phyloP scores from a whole-genome alignment of 345 rosid species.

The Brassica nigra region DNA sequence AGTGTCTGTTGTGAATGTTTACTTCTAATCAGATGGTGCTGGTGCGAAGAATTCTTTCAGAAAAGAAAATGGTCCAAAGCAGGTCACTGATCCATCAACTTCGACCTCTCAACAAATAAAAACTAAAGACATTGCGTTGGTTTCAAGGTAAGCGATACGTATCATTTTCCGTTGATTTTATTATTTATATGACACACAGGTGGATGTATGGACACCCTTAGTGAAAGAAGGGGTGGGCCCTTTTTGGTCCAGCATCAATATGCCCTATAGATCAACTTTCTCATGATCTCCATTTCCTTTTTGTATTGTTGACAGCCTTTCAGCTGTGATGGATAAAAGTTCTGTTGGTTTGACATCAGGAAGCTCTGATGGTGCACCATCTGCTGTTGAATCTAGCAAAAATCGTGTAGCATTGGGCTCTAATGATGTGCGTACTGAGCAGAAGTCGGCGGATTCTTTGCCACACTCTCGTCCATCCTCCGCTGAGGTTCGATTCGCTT shows the following conservation, averaged over 20 bases:
- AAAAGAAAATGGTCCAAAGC: constrained; percentile 56
- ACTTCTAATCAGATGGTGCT: constrained; percentile 60
- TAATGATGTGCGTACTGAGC: constrained; percentile 43
- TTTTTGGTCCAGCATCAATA: neutral
- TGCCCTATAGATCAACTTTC: constrained; percentile 2
- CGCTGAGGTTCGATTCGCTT: constrained; percentile 54
- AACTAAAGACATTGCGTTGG: constrained; percentile 48
- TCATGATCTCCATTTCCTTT: constrained; percentile 25
- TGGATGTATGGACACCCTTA: constrained; percentile 22
- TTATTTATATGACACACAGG: neutral
- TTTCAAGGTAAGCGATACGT: constrained; percentile 49
- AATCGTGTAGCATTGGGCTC: constrained; percentile 47
- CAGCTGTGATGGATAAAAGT: constrained; percentile 50
- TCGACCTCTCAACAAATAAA: constrained; percentile 49
- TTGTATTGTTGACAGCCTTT: constrained; percentile 47
- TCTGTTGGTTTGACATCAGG: constrained; percentile 50
- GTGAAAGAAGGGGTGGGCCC: constrained; percentile 2
- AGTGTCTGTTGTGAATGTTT: constrained; percentile 35
- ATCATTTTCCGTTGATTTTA: constrained; percentile 6
- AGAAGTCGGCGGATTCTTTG: constrained; percentile 43
- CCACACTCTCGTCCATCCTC: constrained; percentile 53
- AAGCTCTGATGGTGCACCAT: constrained; percentile 35
- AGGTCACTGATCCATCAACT: constrained; percentile 48
- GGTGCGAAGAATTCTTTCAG: constrained; percentile 61
- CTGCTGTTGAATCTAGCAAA: constrained; percentile 47